Evolutionary conservation across 176 grass and related monocot genomes (phyloP), one percentile per base, ranked within the genome.

Genomic region (Triticum monococcum): DNA sequence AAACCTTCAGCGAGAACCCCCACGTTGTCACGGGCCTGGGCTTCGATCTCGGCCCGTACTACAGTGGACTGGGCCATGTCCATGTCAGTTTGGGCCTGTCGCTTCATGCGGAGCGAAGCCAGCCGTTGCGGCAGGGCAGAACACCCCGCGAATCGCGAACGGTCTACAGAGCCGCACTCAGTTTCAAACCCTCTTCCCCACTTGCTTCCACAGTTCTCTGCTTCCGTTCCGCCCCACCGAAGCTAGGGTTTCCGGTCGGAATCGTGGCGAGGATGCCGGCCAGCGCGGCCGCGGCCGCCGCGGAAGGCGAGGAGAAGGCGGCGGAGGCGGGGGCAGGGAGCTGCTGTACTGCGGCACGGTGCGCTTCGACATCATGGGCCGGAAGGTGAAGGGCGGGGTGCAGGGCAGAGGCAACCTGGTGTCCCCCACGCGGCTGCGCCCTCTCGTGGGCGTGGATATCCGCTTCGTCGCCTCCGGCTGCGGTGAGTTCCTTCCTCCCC

Each of bases 381-480:
- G 87, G 23, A 90, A 81, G 65, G 59, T 81, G 12, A 84, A 10
- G 18, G 91, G 86, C n/a, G 79, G 72, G 43, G 16, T 16, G 56
- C 82, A 59, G 46, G 85, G 82, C 72, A 75, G 43, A 18, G 72
- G 43, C 0, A 98, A 98, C 77, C 88, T 98, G 37, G 88, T 91
- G 33, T 91, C 85, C 13, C 94, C 94, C 4, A 92, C 97, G 65
- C 87, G 97, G 75, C 41, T 96, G 65, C 92, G 92, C 26, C 87
- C 97, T 56, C 92, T 98, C 38, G 9, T 98, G 18, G 97, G 94
- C 24, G 90, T 98, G 1, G 87, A 96, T 61, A 94, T 98, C 82
- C 82, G 97, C 40, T 92, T 96, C 78, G 97, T 98, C 18, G 97
- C 93, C 23, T 91, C 93, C 48, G 97, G 97, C 11, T 96, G 94